Evolutionary conservation across 768 basidiomycete genomes (phyloP).

Genomic region (Botryobasidium botryosum): DNA sequence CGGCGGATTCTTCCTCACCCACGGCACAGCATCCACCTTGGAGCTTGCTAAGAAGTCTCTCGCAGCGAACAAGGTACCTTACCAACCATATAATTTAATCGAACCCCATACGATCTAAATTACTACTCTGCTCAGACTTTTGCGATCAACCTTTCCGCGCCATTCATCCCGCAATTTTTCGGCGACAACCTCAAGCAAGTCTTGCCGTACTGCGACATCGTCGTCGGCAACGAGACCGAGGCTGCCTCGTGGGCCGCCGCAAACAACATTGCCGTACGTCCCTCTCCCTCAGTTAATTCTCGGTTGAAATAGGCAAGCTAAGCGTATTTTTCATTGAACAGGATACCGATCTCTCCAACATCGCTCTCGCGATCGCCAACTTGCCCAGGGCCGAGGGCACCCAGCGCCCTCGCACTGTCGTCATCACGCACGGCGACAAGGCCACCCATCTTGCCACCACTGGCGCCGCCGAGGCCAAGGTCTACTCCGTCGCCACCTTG

Average conservation of each 20-base stretch:
- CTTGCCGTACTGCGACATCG: conserved; percentile 67
- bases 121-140: conserved; percentile 40
- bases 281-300: conserved; percentile 10
- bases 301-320: neutral
- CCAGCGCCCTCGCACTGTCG: conserved; percentile 57
- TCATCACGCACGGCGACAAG: conserved; percentile 81
- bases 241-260: conserved; percentile 73
- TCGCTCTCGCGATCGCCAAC: conserved; percentile 61
- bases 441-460: conserved; percentile 62
- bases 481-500: conserved; percentile 40
- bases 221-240: conserved; percentile 95
- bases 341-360: conserved; percentile 44
- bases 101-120: neutral
- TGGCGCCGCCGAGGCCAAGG: conserved; percentile 35
- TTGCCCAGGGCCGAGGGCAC: conserved; percentile 53
- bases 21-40: conserved; percentile 57
- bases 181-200: conserved; percentile 60
- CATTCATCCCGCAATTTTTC: conserved; percentile 95
- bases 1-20: conserved; percentile 95
- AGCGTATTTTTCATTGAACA: conserved; percentile 16
- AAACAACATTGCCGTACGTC: conserved; percentile 37
- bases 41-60: conserved; percentile 66
- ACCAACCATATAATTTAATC: no score
- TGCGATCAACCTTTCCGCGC: conserved; percentile 85
- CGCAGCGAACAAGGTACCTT: conserved; percentile 59